These are phyloP conservation scores for Alternaria arbusti DNA, from an alignment of 2,329 filamentous ascomycete species.

Conservation along the genomic window DNA sequence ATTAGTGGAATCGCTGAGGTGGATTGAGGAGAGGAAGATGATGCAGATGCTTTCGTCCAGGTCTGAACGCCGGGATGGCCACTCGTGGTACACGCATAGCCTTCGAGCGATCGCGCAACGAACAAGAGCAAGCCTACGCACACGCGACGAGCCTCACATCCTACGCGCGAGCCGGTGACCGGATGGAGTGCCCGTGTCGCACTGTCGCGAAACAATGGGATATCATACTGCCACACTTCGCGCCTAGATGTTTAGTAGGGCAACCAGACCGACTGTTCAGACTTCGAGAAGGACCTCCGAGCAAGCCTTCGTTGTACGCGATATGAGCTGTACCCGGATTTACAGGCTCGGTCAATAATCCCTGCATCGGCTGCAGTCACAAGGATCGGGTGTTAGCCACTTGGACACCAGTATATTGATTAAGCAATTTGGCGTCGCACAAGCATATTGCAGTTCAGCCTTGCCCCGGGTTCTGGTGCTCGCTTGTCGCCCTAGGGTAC, in stretches of 20 bases:
- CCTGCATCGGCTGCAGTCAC: neutral
- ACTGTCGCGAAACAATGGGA: neutral
- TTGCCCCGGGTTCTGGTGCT: conserved; percentile 7
- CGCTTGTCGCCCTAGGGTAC: conserved; percentile 10
- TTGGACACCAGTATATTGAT: conserved; percentile 1
- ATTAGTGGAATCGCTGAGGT: conserved; percentile 54
- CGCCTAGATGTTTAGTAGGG: neutral
- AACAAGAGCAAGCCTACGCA: neutral
- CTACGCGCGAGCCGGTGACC: neutral
- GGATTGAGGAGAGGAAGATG: conserved; percentile 1
- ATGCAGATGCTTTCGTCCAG: neutral
- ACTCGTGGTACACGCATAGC: neutral
- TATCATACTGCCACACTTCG: neutral
- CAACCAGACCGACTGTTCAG: neutral
- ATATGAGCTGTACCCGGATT: conserved; percentile 1
- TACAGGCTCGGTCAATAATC: neutral
- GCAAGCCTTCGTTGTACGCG: neutral
- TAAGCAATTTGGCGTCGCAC: conserved; percentile 13
- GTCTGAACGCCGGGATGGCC: neutral
- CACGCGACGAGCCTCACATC: neutral
- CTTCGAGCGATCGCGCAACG: neutral
- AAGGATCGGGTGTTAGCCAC: neutral
- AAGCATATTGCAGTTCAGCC: conserved; percentile 14
- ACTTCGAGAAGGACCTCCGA: neutral
- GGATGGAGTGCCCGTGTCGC: neutral